Evolutionary conservation across 1,284 basidiomycete species (phyloP), one percentile per base, ranked within the genome.

Genomic region (Ganoderma lingzhi): DNA sequence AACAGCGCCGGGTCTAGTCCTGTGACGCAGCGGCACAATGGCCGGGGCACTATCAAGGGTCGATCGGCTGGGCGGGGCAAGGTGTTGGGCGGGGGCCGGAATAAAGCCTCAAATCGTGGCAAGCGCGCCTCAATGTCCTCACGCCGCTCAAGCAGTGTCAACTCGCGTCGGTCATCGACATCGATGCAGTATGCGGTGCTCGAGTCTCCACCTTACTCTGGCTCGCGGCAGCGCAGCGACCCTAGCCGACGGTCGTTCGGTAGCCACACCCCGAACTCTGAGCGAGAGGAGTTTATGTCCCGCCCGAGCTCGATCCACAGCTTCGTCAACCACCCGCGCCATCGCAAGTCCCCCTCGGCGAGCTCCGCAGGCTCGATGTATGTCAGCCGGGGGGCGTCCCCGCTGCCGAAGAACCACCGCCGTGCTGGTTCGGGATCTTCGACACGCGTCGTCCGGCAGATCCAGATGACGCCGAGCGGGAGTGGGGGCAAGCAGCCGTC

Each of bases 131-230:
- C 91, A 0, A 81, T 88, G 39, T 93, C 92, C 0, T 94, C 93
- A 48, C 86, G 90, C 61, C 87, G 93, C 39, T 94, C 93, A 10
- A 94, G 93, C 76, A 94, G 93, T 74, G 91, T 93, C 70, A 94
- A 94, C 75, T 95, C 93, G 12, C 84, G 89, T 53, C 84, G 93
- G 58, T 93, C 92, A 0, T 93, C 92, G 12, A 85, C 87, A 15
- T 93, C 91, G 14, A 84, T 85, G 67, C 90, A 91, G 68, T 82
- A 89, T 76, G 78, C 87, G 1, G 73, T 86, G 9, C 78, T 91
- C 58, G 91, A 91, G 65, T 89, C 88, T 8, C 86, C 88, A 3
- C 79, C 79, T 41, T 78, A 80, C 56, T 75, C 74, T 1, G 73
- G 77, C 6, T 79, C 81, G 14, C 78, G 83, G n/a, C 81, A 82